Evolutionary conservation across 768 basidiomycete species (phyloP).

Genomic region (Termitomyces sp.): DNA sequence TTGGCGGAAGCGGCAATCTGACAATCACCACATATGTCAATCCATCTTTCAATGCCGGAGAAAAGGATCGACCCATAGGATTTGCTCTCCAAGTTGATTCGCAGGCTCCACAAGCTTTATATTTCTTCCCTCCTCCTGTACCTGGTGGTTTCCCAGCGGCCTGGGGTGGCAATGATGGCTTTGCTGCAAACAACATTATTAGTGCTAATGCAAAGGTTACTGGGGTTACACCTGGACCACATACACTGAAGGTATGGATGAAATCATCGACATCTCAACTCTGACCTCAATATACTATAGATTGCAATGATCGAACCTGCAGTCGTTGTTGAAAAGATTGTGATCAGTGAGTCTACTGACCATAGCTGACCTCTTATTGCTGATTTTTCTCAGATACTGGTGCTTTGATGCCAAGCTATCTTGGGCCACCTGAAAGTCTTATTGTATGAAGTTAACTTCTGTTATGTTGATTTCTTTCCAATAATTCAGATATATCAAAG

Average conservation of each 20-base stretch:
- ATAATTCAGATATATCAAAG: not conserved
- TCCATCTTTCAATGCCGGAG: constrained; percentile 51
- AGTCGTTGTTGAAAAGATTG: constrained; percentile 60
- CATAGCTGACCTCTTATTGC: not conserved
- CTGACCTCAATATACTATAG: constrained; percentile 11
- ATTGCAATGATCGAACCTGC: constrained; percentile 56
- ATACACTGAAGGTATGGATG: constrained; percentile 50
- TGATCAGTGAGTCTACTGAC: constrained; percentile 40
- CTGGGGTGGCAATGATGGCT: constrained; percentile 50
- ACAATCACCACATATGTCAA: constrained; percentile 46
- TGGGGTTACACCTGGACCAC: constrained; percentile 44
- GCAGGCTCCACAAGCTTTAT: constrained; percentile 32
- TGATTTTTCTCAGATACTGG: constrained; percentile 44
- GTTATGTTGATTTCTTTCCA: not conserved
- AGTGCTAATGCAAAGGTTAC: constrained; percentile 34
- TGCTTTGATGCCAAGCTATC: constrained; percentile 49
- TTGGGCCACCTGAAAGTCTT: constrained; percentile 59
- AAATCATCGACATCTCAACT: not conserved
- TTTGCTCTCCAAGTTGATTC: constrained; percentile 51
- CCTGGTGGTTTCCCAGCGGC: constrained; percentile 43
- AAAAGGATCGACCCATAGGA: constrained; percentile 43
- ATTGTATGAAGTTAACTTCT: not conserved
- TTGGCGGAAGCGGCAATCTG: constrained; percentile 36
- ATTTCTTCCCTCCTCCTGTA: constrained; percentile 43
- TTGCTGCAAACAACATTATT: constrained; percentile 52